phyloP scores from a whole-genome alignment of 164 flowering plant species.

The Litsea cubeba region DNA sequence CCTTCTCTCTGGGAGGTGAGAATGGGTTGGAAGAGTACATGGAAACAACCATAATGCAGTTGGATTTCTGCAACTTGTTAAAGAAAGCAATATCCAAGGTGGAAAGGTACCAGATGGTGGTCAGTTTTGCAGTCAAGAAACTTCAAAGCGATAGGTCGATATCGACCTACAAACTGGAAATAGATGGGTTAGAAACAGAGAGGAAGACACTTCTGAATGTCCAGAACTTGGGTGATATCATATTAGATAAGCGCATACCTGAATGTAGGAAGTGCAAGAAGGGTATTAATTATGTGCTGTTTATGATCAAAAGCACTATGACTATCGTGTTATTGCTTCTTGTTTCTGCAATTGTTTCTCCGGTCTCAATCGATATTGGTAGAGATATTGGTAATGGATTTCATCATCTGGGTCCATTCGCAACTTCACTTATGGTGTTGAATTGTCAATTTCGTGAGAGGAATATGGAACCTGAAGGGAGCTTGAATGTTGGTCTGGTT shows the following conservation, averaged over 20 bases:
- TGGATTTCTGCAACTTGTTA: constrained; percentile 25
- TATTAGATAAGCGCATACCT: neutral
- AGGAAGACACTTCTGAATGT: neutral
- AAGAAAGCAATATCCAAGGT: constrained; percentile 12
- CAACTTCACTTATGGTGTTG: constrained; percentile 10
- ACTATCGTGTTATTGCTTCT: constrained; percentile 13
- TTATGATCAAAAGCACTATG: constrained; percentile 6
- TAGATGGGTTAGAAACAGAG: constrained; percentile 9
- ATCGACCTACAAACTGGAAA: neutral
- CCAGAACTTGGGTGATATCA: neutral
- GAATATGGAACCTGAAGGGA: neutral
- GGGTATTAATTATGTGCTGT: constrained; percentile 9
- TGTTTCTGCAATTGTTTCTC: constrained; percentile 12
- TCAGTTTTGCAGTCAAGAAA: constrained; percentile 11
- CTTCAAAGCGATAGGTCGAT: neutral
- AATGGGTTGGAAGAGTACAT: constrained; percentile 22
- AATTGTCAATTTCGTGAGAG: neutral
- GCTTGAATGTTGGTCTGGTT: neutral
- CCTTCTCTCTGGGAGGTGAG: constrained; percentile 11
- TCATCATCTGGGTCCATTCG: constrained; percentile 1
- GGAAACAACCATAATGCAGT: constrained; percentile 12
- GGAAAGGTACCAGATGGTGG: constrained; percentile 13
- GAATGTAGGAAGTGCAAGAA: constrained; percentile 2
- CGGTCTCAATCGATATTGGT: constrained; percentile 7
- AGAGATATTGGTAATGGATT: constrained; percentile 3